Percentiles rank a stretch among this genome's conserved stretches.
Conservation (phyloP, 257 asterid genomes). For the Solanum virginianum region DNA sequence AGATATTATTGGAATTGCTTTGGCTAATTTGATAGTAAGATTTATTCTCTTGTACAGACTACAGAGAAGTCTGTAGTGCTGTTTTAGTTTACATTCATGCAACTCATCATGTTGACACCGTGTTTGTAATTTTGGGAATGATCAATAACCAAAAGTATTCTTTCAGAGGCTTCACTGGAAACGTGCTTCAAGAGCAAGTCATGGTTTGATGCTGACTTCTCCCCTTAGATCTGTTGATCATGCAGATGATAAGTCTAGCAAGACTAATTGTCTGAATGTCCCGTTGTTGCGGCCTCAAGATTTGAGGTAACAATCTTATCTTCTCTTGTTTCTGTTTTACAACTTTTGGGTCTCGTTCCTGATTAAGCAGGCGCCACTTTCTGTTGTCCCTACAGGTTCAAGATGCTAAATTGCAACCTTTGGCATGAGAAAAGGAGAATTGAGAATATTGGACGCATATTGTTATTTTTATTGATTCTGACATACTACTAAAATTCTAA, state of each 20-base stretch:
- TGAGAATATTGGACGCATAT: conserved; percentile 34
- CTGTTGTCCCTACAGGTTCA: conserved; percentile 46
- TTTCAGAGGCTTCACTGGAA: conserved; percentile 98
- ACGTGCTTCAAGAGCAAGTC: conserved; percentile 69
- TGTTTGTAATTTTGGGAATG: not conserved
- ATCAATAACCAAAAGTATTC: not conserved
- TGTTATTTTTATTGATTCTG: not conserved
- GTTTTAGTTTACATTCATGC: not conserved
- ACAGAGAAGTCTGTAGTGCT: not conserved
- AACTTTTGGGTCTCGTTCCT: conserved; percentile 12
- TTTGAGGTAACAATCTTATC: conserved; percentile 46
- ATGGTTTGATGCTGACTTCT: conserved; percentile 84
- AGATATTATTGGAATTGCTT: conserved; percentile 80
- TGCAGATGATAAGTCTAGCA: conserved; percentile 32
- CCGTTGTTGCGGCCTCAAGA: conserved; percentile 87
- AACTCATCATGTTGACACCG: not conserved
- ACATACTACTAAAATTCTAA: not conserved
- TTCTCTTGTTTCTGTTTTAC: conserved; percentile 1
- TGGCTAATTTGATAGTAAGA: conserved; percentile 93
- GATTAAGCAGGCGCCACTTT: conserved; percentile 20
- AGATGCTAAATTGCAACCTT: conserved; percentile 35
- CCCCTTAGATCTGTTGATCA: conserved; percentile 64
- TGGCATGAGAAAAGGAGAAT: conserved; percentile 33
- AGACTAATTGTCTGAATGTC: conserved; percentile 27
- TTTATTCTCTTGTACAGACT: not conserved